phyloP scores from a whole-genome alignment of 495 filamentous ascomycete genomes.

The Lasiosphaeria miniovina region DNA sequence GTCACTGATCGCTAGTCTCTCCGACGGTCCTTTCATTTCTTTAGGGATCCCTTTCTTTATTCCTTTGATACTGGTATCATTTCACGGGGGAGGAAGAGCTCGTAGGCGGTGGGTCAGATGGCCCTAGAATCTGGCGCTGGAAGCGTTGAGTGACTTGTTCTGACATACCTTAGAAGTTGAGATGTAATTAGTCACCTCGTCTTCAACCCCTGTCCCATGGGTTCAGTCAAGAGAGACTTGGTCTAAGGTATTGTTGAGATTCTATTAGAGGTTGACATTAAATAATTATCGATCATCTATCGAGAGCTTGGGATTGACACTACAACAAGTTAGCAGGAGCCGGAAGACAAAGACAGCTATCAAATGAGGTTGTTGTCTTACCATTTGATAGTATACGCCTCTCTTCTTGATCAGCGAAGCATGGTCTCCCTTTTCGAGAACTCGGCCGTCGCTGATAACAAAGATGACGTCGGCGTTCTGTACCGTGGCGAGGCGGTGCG shows the following conservation, averaged over 20 bases:
- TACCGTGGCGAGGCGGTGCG: slow-evolving; percentile 59
- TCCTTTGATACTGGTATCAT: too few species aligned
- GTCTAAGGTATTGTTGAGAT: not conserved
- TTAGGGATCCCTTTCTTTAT: too few species aligned
- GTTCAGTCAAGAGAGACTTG: too few species aligned
- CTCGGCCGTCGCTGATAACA: slow-evolving; percentile 51
- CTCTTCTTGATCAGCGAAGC: slow-evolving; percentile 42
- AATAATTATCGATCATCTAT: slow-evolving; percentile 29
- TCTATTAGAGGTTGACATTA: not conserved
- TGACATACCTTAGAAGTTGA: too few species aligned
- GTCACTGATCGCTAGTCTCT: too few species aligned
- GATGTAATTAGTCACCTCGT: too few species aligned
- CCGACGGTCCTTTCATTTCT: too few species aligned
- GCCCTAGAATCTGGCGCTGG: too few species aligned
- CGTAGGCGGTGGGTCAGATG: too few species aligned
- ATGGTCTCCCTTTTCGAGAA: slow-evolving; percentile 55
- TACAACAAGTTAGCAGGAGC: slow-evolving; percentile 26
- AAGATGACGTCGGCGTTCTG: slow-evolving; percentile 58
- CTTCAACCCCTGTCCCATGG: too few species aligned
- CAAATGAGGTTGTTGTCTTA: slow-evolving; percentile 29
- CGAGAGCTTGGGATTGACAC: slow-evolving; percentile 51
- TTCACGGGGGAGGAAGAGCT: too few species aligned
- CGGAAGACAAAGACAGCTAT: not conserved
- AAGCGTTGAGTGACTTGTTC: too few species aligned
- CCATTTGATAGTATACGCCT: slow-evolving; percentile 57